Base-by-base conservation (phyloP, 202 grass and related monocot species). In the Carex arenaria region DNA sequence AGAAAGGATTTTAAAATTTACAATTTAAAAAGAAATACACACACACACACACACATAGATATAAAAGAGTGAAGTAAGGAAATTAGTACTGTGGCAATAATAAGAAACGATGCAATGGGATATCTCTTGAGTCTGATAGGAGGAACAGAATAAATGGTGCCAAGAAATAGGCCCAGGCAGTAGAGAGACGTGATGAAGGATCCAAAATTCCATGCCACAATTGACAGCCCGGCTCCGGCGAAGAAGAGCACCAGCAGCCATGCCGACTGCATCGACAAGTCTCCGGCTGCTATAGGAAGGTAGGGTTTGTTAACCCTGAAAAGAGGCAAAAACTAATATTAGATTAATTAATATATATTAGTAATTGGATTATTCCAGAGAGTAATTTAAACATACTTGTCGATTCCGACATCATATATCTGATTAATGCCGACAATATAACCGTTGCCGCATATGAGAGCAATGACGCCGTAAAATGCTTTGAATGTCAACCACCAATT, bases 351-450 rank as follows among this genome's bases (percentile, higher is more conserved):
- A 17, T 28, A 19, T 49, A 82, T 14, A 57, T 26, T 42, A 17
- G 64, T 49, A 40, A 51, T 80, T 65, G 13, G 64, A 56, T 55
- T 40, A 56, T 54, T 40, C 34, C 19, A 26, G 64, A 64, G 56
- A 62, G 59, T 5, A 11, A 78, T 8, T 42, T 42, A 42, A 80
- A 84, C 87, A 84, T 93, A 98, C 96, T 99, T 99, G 83, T 96
- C 95, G 1, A 98, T 98, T 85, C 89, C 88, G 80, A 98, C 91
- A 51, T 98, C 95, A 85, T 92, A 98, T 78, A 98, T 98, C 78
- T 95, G 93, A 85, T 98, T 98, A 71, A 98, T 95, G 45, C 93
- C 95, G 70, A 98, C 95, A 47, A 98, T 98, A 69, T 93, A 98
- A 62, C 95, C 93, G 15, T 95, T 98, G 71, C 95, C 93, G 31